Percentiles rank a stretch among this genome's conserved stretches.
Evolutionary conservation across 2,329 filamentous ascomycete genomes (phyloP).

Genomic region (Cercospora sp.): DNA sequence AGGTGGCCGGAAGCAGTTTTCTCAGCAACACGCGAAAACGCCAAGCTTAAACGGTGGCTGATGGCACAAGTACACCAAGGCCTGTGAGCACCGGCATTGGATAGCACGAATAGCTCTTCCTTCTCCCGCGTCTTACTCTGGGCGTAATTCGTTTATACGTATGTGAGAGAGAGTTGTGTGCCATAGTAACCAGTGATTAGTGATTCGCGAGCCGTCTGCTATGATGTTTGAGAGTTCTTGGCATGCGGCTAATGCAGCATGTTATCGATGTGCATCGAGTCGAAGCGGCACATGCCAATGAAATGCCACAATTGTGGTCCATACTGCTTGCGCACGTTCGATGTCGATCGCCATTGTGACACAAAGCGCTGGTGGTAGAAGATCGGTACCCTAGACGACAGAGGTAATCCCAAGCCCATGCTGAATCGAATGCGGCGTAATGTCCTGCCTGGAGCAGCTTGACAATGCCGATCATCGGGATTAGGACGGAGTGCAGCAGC

Average conservation of each 20-base stretch:
- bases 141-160: not conserved
- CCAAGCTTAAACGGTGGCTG: not conserved
- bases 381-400: not conserved
- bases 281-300: slow-evolving; percentile 4
- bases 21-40: not conserved
- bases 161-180: not conserved
- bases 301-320: not conserved
- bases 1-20: not conserved
- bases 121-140: not conserved
- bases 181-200: not conserved
- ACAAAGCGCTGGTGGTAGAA: not conserved
- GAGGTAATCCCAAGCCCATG: not conserved
- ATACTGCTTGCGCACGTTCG: not conserved
- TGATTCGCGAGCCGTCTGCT: not conserved
- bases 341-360: not conserved
- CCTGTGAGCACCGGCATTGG: not conserved
- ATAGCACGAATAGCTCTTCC: not conserved
- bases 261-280: slow-evolving; percentile 17
- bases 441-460: not conserved
- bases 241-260: slow-evolving; percentile 6
- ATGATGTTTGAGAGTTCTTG: not conserved
- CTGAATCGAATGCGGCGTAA: not conserved
- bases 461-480: not conserved
- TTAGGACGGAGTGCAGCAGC: not conserved
- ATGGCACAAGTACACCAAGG: not conserved